phyloP scores from a whole-genome alignment of 805 yeast species.

The Lipomyces sp. region DNA sequence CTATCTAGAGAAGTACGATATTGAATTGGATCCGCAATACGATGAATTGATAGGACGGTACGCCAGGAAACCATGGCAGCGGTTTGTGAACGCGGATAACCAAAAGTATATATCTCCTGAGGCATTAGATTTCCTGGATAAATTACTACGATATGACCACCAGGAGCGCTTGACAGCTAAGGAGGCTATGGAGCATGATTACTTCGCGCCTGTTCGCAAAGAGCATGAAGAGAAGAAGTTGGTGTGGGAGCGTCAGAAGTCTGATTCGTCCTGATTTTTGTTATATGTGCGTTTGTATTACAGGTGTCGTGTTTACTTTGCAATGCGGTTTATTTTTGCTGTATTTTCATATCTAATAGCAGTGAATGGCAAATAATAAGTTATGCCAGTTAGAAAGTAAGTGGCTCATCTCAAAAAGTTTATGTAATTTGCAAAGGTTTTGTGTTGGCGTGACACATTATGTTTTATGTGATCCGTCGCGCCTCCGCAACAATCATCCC shows the following conservation, averaged over 20 bases:
- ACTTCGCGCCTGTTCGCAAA: constrained; percentile 46
- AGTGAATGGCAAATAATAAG: not conserved
- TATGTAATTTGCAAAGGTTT: not conserved
- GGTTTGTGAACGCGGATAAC: constrained; percentile 74
- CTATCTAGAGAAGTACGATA: constrained; percentile 72
- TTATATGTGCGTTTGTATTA: not conserved
- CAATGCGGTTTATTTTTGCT: not conserved
- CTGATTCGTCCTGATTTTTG: not conserved
- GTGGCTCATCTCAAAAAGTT: too few relatives aligned
- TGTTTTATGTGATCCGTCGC: too few relatives aligned
- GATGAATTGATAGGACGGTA: constrained; percentile 72
- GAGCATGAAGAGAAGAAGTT: constrained; percentile 33
- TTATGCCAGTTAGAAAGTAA: too few relatives aligned
- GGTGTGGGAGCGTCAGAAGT: not conserved
- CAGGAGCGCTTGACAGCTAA: constrained; percentile 84
- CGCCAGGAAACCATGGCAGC: constrained; percentile 83
- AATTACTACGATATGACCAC: constrained; percentile 82
- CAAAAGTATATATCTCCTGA: constrained; percentile 69
- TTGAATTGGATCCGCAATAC: constrained; percentile 74
- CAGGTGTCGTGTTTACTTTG: not conserved
- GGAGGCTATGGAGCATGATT: constrained; percentile 78
- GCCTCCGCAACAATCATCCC: too few relatives aligned
- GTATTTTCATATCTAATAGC: not conserved
- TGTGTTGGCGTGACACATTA: not conserved
- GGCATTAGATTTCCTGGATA: constrained; percentile 79